These are phyloP conservation scores for Pseudozyma thailandica DNA, from an alignment of 1,284 basidiomycete species.

Conservation along the genomic window DNA sequence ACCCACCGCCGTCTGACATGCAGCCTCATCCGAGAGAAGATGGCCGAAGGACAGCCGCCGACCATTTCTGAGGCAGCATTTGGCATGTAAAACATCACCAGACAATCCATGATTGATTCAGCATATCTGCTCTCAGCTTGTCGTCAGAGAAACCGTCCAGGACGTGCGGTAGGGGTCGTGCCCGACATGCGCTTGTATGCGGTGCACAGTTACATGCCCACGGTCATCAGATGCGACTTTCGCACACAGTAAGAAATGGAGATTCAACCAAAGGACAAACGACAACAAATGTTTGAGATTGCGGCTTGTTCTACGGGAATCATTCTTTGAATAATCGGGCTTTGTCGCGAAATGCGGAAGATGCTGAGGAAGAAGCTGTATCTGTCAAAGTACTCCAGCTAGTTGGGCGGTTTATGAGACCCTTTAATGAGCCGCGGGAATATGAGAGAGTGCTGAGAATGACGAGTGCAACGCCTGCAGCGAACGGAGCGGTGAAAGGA, in stretches of 20 bases:
- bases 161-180: too few relatives aligned
- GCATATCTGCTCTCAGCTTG: too few relatives aligned
- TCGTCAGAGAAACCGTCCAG: too few relatives aligned
- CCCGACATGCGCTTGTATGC: too few relatives aligned
- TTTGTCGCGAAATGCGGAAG: constrained; percentile 32
- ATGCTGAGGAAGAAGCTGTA: constrained; percentile 17
- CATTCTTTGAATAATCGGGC: constrained; percentile 28
- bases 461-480: constrained; percentile 83
- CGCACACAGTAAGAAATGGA: too few relatives aligned
- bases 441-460: constrained; percentile 89
- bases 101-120: too few relatives aligned
- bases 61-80: constrained; percentile 52
- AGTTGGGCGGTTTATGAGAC: constrained; percentile 5
- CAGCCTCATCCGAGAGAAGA: constrained; percentile 17
- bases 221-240: too few relatives aligned
- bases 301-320: too few relatives aligned
- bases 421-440: constrained; percentile 44
- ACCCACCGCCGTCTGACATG: constrained; percentile 5
- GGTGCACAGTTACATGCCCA: too few relatives aligned
- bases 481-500: constrained; percentile 83
- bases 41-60: constrained; percentile 23
- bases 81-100: too few relatives aligned
- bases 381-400: constrained; percentile 26
- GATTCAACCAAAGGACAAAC: too few relatives aligned
- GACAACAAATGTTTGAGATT: too few relatives aligned